Conservation (phyloP, 106 monocot species). For the Iris macrosiphon region DNA sequence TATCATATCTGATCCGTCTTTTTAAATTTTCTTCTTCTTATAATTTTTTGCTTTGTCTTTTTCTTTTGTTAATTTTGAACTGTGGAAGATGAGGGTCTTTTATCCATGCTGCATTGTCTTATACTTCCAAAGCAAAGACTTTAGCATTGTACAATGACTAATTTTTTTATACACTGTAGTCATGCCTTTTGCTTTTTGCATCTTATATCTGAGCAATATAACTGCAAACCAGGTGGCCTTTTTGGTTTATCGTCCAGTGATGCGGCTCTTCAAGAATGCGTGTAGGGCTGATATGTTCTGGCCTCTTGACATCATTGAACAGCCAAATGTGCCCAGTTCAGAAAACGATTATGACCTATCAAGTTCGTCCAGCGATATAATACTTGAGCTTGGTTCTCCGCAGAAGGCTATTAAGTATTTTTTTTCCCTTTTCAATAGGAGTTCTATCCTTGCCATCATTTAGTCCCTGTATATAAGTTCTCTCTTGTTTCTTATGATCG, state of each 20-base stretch:
- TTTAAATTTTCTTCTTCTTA: too few relatives aligned
- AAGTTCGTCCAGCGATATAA: constrained; percentile 25
- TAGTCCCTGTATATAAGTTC: too few relatives aligned
- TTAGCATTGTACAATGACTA: too few relatives aligned
- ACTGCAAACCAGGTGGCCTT: constrained; percentile 74
- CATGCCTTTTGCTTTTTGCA: too few relatives aligned
- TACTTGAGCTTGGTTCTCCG: constrained; percentile 44
- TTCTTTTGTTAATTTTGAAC: too few relatives aligned
- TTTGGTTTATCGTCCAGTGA: constrained; percentile 88
- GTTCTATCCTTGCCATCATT: background rate
- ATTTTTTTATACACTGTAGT: too few relatives aligned
- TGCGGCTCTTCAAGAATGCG: constrained; percentile 81
- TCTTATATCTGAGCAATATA: background rate
- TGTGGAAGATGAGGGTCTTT: too few relatives aligned
- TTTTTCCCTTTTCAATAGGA: background rate
- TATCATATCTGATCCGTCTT: background rate
- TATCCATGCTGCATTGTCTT: too few relatives aligned
- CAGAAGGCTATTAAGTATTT: constrained; percentile 55
- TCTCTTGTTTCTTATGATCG: background rate
- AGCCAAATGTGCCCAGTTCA: constrained; percentile 14
- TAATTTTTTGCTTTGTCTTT: too few relatives aligned
- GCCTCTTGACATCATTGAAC: constrained; percentile 56
- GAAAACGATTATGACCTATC: constrained; percentile 29
- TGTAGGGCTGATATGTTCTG: constrained; percentile 54
- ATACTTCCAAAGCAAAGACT: too few relatives aligned